phyloP scores from a whole-genome alignment of 768 basidiomycete species.

The Lentinula sp. region DNA sequence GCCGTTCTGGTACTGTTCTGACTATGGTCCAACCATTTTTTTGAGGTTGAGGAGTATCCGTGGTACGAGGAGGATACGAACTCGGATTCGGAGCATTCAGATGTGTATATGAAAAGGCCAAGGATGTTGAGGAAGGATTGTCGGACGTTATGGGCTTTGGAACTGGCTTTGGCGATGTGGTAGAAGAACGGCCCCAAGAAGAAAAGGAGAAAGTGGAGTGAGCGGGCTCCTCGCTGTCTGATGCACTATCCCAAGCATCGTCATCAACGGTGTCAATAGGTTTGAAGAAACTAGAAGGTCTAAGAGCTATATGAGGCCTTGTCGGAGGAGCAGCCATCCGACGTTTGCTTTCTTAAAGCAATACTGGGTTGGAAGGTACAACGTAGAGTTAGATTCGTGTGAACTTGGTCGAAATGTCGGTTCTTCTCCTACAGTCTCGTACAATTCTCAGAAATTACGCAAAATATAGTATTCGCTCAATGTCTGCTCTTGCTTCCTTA shows the following conservation, averaged over 20 bases:
- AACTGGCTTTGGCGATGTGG: constrained; percentile 49
- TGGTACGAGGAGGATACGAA: constrained; percentile 61
- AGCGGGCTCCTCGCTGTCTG: constrained; percentile 68
- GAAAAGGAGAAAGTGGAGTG: constrained; percentile 44
- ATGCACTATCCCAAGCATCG: constrained; percentile 81
- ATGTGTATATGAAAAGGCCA: constrained; percentile 80
- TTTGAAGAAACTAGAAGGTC: constrained; percentile 41
- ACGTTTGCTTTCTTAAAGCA: neutral
- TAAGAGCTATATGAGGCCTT: constrained; percentile 65
- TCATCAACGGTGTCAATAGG: constrained; percentile 72
- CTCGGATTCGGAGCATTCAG: constrained; percentile 66
- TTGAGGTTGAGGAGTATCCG: constrained; percentile 28
- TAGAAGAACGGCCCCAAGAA: constrained; percentile 36
- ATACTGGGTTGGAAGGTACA: neutral
- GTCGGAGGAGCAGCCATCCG: constrained; percentile 58
- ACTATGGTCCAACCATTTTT: constrained; percentile 80
- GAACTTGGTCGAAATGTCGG: neutral
- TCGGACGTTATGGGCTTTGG: constrained; percentile 37
- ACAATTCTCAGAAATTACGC: neutral
- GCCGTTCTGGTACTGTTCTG: constrained; percentile 22
- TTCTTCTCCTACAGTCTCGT: neutral
- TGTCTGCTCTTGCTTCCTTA: neutral
- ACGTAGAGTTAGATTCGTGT: neutral
- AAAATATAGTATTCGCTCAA: neutral
- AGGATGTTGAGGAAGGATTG: constrained; percentile 57